phyloP scores from a whole-genome alignment of 2,329 filamentous ascomycete genomes.

The Tolypocladium cylindrosporum region DNA sequence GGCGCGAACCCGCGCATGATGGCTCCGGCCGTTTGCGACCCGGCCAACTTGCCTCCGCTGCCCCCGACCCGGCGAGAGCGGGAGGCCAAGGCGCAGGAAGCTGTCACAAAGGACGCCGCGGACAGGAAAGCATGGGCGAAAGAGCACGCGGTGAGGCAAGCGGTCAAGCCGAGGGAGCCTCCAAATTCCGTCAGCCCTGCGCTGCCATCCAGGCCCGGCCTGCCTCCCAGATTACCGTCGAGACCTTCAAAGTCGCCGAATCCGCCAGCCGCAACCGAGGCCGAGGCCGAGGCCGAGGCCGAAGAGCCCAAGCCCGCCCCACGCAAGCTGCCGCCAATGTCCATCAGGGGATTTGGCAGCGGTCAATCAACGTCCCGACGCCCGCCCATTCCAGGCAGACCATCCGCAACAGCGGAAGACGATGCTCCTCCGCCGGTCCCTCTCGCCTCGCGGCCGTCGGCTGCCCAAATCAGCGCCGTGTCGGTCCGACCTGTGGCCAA shows the following conservation, averaged over 20 bases:
- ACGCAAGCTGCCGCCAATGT: slow-evolving; percentile 4
- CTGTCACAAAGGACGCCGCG: slow-evolving; percentile 4
- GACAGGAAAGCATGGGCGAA: slow-evolving; percentile 1
- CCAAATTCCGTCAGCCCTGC: slow-evolving; percentile 18
- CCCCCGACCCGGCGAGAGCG: slow-evolving; percentile 45
- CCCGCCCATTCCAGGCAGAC: slow-evolving; percentile 2
- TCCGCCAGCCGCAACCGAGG: not conserved
- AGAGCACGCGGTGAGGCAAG: slow-evolving; percentile 5
- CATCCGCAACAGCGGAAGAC: slow-evolving; percentile 5
- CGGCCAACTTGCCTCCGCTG: slow-evolving; percentile 45
- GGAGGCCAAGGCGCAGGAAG: slow-evolving; percentile 33
- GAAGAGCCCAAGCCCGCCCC: slow-evolving; percentile 1
- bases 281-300: not conserved
- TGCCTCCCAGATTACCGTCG: slow-evolving; percentile 43
- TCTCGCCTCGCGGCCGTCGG: slow-evolving; percentile 39
- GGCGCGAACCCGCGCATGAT: slow-evolving; percentile 33
- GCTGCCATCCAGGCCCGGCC: slow-evolving; percentile 23
- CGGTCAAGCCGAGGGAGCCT: not conserved
- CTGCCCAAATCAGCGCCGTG: slow-evolving; percentile 38
- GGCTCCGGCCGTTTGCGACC: slow-evolving; percentile 42
- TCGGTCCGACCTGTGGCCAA: slow-evolving; percentile 20
- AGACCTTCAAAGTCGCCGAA: slow-evolving; percentile 27
- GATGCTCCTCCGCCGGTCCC: slow-evolving; percentile 43
- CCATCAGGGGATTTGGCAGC: slow-evolving; percentile 14
- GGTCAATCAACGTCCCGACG: slow-evolving; percentile 1